Evolutionary conservation across 306 rosid species (phyloP).

Genomic region (Quercus berberidifolia): DNA sequence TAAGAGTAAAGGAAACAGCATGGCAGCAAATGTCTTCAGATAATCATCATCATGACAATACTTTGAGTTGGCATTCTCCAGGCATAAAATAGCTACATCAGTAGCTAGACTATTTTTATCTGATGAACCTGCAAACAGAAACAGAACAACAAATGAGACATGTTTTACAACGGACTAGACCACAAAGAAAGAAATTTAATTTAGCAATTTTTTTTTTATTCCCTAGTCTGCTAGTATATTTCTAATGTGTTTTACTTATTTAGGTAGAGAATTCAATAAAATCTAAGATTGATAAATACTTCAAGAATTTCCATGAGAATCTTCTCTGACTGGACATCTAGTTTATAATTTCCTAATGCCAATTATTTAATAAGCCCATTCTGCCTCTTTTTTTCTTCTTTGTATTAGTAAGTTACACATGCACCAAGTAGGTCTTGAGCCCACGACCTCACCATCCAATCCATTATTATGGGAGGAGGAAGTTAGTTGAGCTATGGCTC

Average conservation of each 20-base stretch:
- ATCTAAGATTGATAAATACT: not conserved
- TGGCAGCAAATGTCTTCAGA: constrained; percentile 42
- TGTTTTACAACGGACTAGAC: not conserved
- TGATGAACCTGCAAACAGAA: constrained; percentile 48
- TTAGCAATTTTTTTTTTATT: not conserved
- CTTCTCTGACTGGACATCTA: not conserved
- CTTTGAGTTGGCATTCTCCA: constrained; percentile 45
- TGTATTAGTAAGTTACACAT: too few species aligned
- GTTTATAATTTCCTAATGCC: not conserved
- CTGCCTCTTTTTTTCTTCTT: too few species aligned
- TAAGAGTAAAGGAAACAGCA: constrained; percentile 76
- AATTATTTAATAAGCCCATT: not conserved
- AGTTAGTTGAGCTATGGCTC: too few species aligned
- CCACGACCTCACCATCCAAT: too few species aligned
- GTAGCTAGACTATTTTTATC: constrained; percentile 45
- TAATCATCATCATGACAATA: constrained; percentile 28
- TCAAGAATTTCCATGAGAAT: not conserved
- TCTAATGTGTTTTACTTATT: not conserved
- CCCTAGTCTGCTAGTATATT: not conserved
- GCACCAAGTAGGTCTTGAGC: too few species aligned
- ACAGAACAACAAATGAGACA: not conserved
- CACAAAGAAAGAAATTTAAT: not conserved
- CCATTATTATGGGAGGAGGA: too few species aligned
- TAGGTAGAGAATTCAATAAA: not conserved
- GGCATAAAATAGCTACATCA: constrained; percentile 63